Base-by-base conservation (phyloP, 2,329 filamentous ascomycete species). In the Aspergillus melleus region DNA sequence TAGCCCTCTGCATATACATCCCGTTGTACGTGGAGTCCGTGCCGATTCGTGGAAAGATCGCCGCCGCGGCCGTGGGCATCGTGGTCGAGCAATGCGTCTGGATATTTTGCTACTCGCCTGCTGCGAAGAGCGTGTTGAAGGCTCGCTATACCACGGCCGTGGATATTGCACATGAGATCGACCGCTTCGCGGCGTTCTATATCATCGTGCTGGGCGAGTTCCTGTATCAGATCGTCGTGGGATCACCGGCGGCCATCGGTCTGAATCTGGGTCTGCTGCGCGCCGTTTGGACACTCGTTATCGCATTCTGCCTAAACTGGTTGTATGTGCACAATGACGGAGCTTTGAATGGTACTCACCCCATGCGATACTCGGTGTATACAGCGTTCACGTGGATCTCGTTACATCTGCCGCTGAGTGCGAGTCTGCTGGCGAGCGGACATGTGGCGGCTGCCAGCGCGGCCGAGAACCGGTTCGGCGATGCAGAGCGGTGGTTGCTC, bases 171-270 rank as follows among this genome's bases (percentile, higher is more conserved):
- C 81, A 83, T 61, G 80, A 83, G 63, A 74, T 82, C 36, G 81
- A 83, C 61, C 77, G 81, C 10, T 80, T 81, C 69, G 79, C 79
- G 0, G 80, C 80, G 14, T 83, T 83, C 61, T 82, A 80, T 67
- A 83, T 83, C 61, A 82, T 83, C 57, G 80, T 80, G n/a, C 75
- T 83, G 0, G 81, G 79, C 54, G 81, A 83, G 61, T 83, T 82
- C 61, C 72, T 82, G 16, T 82, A 81, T 60, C 76, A 76, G 58
- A 79, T 82, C 51, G 73, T 83, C 42, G 80, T 82, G 11, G 80
- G 79, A 4, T 77, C 78, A 29, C 79, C 79, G 49, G 78, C 80
- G 1, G 80, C 77, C 8, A 70, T 78, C 14, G 80, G 80, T 0
- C 68, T 82, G 49, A 81, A 80, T 24, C 53, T 73, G 1, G 74